Conservation (phyloP, 2,329 filamentous ascomycete genomes). For the Cladosporium cucumerinum region DNA sequence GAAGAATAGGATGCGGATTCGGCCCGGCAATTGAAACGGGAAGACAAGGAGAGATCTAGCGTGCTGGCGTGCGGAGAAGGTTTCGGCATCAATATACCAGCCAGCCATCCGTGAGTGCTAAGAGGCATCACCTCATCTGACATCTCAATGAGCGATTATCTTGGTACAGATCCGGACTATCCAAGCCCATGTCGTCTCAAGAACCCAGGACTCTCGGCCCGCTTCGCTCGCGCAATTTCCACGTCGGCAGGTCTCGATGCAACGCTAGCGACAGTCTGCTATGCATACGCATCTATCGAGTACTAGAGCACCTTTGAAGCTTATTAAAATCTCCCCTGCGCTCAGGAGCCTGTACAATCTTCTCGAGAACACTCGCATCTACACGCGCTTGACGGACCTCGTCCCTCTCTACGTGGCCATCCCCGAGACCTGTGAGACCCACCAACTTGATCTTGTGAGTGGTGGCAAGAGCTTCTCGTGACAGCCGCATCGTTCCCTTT, state of each 20-base stretch:
- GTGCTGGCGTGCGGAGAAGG: background rate
- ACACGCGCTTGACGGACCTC: constrained; percentile 72
- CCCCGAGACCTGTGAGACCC: constrained; percentile 39
- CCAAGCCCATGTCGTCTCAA: background rate
- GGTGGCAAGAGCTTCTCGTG: constrained; percentile 64
- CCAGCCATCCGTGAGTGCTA: background rate
- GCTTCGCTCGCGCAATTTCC: constrained; percentile 33
- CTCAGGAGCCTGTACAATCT: constrained; percentile 54
- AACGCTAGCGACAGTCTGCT: constrained; percentile 43
- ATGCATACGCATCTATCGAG: constrained; percentile 40
- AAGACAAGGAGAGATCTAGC: background rate
- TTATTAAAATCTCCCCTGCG: constrained; percentile 35
- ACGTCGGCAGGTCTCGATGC: constrained; percentile 40
- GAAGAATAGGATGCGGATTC: background rate
- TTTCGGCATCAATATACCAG: background rate
- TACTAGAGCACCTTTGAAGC: constrained; percentile 36
- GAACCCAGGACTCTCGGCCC: constrained; percentile 21
- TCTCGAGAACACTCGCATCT: constrained; percentile 68
- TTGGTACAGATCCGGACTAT: background rate
- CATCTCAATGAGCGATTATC: background rate
- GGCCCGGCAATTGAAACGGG: background rate
- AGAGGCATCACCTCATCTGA: background rate
- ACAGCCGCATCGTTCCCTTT: constrained; percentile 77
- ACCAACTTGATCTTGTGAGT: constrained; percentile 48
- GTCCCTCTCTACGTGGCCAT: constrained; percentile 70